Evolutionary conservation across 768 basidiomycete genomes (phyloP), one percentile per base, ranked within the genome.

Genomic region (Pleurotus giganteus): DNA sequence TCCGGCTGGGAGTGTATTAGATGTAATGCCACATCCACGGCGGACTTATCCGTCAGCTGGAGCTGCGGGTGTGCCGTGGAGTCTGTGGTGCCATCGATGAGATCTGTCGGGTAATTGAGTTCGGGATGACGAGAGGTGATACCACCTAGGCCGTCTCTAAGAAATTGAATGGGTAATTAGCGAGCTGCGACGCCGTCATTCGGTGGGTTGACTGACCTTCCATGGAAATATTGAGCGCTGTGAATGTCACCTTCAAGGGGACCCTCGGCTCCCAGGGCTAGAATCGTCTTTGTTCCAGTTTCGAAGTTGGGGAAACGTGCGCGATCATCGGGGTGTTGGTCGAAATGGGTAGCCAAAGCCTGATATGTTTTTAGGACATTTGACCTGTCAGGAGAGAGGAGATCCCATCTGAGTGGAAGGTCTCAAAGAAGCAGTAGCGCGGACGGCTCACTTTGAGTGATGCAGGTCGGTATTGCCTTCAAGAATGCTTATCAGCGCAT

Each of bases 211-310:
- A 68, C 74, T 36, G 58, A 84, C 90, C 78, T 82, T 61, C 91
- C 91, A 61, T 92, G 91, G 63, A 97, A 96, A 66, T 91, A 93
- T 58, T 85, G 78, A 12, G 94, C 94, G 49, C 79, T 85, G 63
- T 89, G 86, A 5, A 80, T 65, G 17, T 83, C 82, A 2, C 92
- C 93, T 47, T 80, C 74, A 1, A 94, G 75, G 8, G 94, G 94
- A 1, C 77, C 77, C 9, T 73, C 69, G 29, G 81, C 76, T 1
- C 93, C 94, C 34, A 76, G 67, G 2, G 78, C 83, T 37, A 96
- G 73, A 36, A 89, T 74, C 0, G 88, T 84, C 60, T 80, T 88
- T 31, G 63, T 60, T 2, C 61, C 26, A 2, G 73, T 61, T n/a
- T 72, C 61, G 57, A 88, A 84, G 54, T 87, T 87, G 0, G 82